A percentile compares a stretch with the other conserved stretches of the same genome.
Evolutionary conservation across 2,329 filamentous ascomycete genomes (phyloP).

Genomic region (Cordyceps farinosa): DNA sequence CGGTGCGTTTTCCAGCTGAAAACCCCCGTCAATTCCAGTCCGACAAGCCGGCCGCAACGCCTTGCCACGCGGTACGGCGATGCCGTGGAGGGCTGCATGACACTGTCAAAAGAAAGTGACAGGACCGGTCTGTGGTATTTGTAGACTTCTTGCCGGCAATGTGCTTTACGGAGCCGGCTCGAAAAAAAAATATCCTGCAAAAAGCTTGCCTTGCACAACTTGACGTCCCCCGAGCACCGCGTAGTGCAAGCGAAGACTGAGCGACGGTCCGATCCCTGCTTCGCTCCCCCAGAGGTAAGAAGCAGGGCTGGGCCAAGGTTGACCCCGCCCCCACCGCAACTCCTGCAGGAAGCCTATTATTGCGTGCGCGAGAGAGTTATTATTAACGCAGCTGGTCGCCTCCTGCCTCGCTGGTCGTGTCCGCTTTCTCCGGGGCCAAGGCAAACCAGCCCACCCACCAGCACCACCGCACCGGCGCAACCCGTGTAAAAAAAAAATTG

Average conservation of each 20-base stretch:
- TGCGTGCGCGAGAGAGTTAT: not conserved
- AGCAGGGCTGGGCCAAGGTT: not conserved
- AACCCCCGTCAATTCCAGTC: not conserved
- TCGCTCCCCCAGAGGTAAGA: not conserved
- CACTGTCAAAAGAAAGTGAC: not conserved
- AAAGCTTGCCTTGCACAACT: not conserved
- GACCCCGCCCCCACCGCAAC: not conserved
- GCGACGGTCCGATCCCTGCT: slow-evolving; percentile 3
- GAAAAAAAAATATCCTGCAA: too few species aligned
- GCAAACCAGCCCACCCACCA: not conserved
- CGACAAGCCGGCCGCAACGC: not conserved
- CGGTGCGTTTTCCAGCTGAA: not conserved
- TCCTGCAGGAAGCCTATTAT: not conserved
- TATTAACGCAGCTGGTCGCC: not conserved
- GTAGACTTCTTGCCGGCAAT: not conserved
- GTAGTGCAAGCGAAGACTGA: not conserved
- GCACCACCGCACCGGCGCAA: not conserved
- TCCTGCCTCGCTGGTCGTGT: not conserved
- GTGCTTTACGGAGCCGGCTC: not conserved
- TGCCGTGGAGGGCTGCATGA: not conserved
- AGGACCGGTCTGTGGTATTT: not conserved
- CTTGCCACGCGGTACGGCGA: not conserved
- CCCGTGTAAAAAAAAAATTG: not conserved
- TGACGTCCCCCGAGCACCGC: not conserved
- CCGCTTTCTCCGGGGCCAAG: not conserved